Conservation (phyloP, 345 rosid genomes). For the Gossypioides kirkii region DNA sequence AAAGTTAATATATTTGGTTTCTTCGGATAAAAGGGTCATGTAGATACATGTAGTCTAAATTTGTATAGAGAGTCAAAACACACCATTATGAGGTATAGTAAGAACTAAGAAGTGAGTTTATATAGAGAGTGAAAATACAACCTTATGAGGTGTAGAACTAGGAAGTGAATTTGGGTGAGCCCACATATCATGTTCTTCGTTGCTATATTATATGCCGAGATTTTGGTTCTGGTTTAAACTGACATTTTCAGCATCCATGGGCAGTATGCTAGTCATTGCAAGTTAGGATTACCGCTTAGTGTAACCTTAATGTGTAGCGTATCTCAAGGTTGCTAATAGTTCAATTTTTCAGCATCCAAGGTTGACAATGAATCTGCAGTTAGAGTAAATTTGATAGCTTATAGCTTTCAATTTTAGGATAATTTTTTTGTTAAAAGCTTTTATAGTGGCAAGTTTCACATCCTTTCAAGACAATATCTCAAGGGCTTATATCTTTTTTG, state of each 20-base stretch:
- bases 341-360: neutral
- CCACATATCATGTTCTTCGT: neutral
- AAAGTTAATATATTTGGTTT: neutral
- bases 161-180: neutral
- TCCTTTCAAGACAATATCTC: neutral
- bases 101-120: neutral
- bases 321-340: slow-evolving; percentile 1
- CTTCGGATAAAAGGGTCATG: neutral
- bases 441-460: neutral
- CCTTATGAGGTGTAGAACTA: neutral
- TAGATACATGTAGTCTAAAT: neutral
- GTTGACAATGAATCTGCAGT: neutral
- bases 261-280: neutral
- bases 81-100: neutral
- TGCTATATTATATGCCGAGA: neutral
- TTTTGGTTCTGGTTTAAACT: neutral
- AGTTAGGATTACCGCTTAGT: neutral
- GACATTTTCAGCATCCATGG: neutral
- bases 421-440: neutral
- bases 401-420: neutral
- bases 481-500: neutral
- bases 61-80: neutral
- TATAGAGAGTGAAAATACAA: neutral
- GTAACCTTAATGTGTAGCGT: neutral
- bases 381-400: neutral